Base-by-base conservation (phyloP, 192 early-diverging fungal genomes). In the Mortierella alpina region DNA sequence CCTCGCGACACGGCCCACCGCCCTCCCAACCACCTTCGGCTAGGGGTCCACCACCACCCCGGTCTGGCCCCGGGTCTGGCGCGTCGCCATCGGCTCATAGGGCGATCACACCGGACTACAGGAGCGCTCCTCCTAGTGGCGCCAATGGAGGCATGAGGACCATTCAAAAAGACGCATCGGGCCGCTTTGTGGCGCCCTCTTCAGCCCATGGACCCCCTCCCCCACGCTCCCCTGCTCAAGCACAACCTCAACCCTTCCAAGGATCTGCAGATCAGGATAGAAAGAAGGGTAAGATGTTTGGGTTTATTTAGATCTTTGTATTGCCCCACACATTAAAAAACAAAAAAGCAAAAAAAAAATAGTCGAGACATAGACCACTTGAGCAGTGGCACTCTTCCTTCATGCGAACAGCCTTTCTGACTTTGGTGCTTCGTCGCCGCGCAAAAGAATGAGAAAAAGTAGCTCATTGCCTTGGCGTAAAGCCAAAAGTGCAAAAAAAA, bases 91-190 rank as follows among this genome's bases (percentile, higher is more conserved):
- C 73, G 13, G 66, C 66, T 15, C 74, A 76, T 31, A 60, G 63
- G 13, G 59, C 77, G 5, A 39, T 66, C n/a, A 52, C 70, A 3
- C 77, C 77, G 7, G 68, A 75, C 39, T 48, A 67, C 44, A 55
- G 59, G 53, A 18, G 64, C 11, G 64, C 49, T 8, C 44, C 57
- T 2, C n/a, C 13, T 18, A 13, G 20, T 31, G 31, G 31, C 31
- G 17, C 62, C 22, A 40, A 15, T 49, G 70, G 70, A 14, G 77
- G 70, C n/a, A 80, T 80, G 51, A 66, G 77, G 48, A 80, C 77
- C 8, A 80, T 80, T 40, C 77, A 80, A 9, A 80, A 80, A 49
- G 77, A 80, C 64, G 77, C 77, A 4, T 63, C 70, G 2, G 77
- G 77, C 40, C 77, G 77, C 1, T 80, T 72, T 59, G 70, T 80